These are phyloP conservation scores for Nothopassalora personata DNA, from an alignment of 2,329 filamentous ascomycete species.

Conservation along the genomic window DNA sequence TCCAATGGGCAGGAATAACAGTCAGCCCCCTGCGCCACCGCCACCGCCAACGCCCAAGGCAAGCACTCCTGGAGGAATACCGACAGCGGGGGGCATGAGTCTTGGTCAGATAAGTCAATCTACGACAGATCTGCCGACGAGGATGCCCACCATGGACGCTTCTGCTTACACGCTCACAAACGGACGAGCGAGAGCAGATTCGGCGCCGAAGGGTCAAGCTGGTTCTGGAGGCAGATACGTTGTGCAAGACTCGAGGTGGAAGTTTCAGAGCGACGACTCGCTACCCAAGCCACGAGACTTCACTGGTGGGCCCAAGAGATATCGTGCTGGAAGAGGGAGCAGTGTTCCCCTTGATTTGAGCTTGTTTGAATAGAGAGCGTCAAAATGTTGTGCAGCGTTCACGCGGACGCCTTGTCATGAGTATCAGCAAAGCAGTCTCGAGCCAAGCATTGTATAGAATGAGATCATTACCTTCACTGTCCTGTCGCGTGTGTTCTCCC, in stretches of 20 bases:
- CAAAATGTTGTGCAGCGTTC: constrained; percentile 1
- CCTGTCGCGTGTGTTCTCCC: too few species aligned
- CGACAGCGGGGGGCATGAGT: constrained; percentile 24
- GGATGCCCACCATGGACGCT: constrained; percentile 22
- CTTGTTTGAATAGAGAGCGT: constrained; percentile 42
- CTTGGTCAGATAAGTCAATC: constrained; percentile 11
- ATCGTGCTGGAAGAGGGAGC: constrained; percentile 85
- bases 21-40: constrained; percentile 33
- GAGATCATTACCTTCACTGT: background rate
- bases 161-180: constrained; percentile 37
- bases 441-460: background rate
- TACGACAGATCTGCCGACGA: constrained; percentile 1
- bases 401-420: constrained; percentile 2
- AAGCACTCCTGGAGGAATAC: constrained; percentile 25
- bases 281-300: constrained; percentile 84
- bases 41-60: constrained; percentile 26
- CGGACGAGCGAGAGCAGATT: constrained; percentile 27
- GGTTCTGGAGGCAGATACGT: constrained; percentile 23
- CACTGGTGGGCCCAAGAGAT: constrained; percentile 66
- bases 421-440: background rate
- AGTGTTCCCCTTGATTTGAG: constrained; percentile 86
- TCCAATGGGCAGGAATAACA: constrained; percentile 24
- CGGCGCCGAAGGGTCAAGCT: constrained; percentile 16
- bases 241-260: constrained; percentile 66
- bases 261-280: constrained; percentile 74